These are phyloP conservation scores for Acer yangbiense DNA, from an alignment of 345 rosid species.

Conservation along the genomic window DNA sequence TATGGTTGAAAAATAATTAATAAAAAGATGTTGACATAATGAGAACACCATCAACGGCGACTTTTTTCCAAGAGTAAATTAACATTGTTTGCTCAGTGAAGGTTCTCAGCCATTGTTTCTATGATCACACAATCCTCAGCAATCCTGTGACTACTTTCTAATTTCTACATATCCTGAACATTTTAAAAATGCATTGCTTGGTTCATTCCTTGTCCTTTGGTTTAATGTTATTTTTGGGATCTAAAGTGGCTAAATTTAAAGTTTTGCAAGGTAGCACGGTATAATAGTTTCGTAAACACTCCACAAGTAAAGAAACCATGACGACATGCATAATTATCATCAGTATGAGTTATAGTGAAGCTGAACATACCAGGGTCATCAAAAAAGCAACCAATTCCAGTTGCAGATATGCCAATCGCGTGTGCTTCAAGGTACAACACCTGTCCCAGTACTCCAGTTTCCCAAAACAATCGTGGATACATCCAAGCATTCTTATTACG, in stretches of 20 bases:
- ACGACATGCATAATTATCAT: neutral
- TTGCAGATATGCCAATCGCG: slow-evolving; percentile 87
- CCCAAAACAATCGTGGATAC: slow-evolving; percentile 93
- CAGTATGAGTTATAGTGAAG: neutral
- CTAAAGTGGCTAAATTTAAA: neutral
- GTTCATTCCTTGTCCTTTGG: neutral
- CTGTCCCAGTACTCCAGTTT: slow-evolving; percentile 89
- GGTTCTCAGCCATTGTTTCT: neutral
- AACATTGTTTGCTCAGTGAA: neutral
- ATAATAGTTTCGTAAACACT: neutral
- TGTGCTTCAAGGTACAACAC: slow-evolving; percentile 89
- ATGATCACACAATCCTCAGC: neutral
- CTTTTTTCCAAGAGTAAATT: neutral
- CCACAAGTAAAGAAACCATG: neutral
- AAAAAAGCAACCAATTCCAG: slow-evolving; percentile 90
- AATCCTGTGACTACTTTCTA: neutral
- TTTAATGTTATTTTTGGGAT: neutral
- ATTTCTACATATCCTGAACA: neutral
- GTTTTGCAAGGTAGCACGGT: neutral
- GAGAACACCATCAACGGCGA: neutral
- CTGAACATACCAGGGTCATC: slow-evolving; percentile 73
- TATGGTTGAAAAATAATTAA: neutral
- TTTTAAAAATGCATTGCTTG: neutral
- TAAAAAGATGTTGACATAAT: neutral
- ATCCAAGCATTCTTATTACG: slow-evolving; percentile 65